Evolutionary conservation across 2,329 filamentous ascomycete species (phyloP).

Genomic region (Myotisia sp.): DNA sequence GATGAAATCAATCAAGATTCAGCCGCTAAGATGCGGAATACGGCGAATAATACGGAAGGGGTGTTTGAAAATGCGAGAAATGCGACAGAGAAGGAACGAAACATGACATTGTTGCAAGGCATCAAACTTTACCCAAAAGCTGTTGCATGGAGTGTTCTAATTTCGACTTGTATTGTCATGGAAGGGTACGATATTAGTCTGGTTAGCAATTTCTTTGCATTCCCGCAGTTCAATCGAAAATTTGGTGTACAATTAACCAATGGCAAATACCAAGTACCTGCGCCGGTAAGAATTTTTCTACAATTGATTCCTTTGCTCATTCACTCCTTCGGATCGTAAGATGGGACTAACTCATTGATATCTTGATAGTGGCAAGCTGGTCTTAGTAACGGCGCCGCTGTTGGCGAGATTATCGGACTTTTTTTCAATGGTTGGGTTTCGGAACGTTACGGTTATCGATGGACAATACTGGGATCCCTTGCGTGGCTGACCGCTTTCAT

Average conservation of each 20-base stretch:
- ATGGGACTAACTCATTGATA: constrained; percentile 7
- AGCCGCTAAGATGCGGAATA: no score
- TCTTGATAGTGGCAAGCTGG: constrained; percentile 32
- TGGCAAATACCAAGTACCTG: constrained; percentile 28
- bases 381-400: constrained; percentile 31
- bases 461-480: constrained; percentile 37
- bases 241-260: constrained; percentile 24
- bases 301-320: constrained; percentile 10
- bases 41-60: constrained; percentile 18
- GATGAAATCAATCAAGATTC: no score
- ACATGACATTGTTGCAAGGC: constrained; percentile 61
- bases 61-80: constrained; percentile 29
- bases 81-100: constrained; percentile 38
- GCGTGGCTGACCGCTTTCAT: constrained; percentile 34
- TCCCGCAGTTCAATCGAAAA: constrained; percentile 28
- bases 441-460: constrained; percentile 39
- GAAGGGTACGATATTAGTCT: constrained; percentile 75
- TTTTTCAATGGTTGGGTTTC: constrained; percentile 39
- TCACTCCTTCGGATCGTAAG: constrained; percentile 2
- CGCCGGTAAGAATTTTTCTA: no score
- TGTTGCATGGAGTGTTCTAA: constrained; percentile 66
- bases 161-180: constrained; percentile 87
- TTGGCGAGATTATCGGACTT: constrained; percentile 37
- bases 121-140: constrained; percentile 76
- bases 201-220: constrained; percentile 62